Conservation (phyloP, 331 rosid species). For the Saraca asoca region DNA sequence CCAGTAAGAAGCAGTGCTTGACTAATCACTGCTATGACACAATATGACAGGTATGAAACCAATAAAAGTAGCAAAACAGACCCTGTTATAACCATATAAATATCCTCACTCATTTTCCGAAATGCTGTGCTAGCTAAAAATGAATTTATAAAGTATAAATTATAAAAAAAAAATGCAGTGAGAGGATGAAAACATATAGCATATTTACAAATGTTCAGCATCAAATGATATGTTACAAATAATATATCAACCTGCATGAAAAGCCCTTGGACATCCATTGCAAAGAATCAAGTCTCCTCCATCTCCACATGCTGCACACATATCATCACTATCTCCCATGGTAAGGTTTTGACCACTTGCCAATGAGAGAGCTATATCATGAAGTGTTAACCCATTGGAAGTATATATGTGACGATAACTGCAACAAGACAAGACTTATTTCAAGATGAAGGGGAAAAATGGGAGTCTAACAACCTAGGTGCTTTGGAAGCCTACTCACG, state of each 20-base stretch:
- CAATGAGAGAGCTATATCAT: conserved; percentile 92
- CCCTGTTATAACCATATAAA: background rate
- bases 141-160: too few relatives aligned
- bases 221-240: too few relatives aligned
- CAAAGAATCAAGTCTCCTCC: conserved; percentile 87
- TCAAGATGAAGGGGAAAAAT: conserved; percentile 31
- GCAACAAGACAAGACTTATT: conserved; percentile 39
- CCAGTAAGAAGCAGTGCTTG: too few relatives aligned
- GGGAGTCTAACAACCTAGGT: conserved; percentile 24
- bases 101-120: background rate
- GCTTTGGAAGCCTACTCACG: conserved; percentile 44
- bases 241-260: conserved; percentile 69
- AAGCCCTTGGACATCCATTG: conserved; percentile 91
- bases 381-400: conserved; percentile 92
- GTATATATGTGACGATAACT: conserved; percentile 96
- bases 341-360: conserved; percentile 92
- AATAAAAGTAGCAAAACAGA: too few relatives aligned
- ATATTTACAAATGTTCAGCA: too few relatives aligned
- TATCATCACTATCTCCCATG: conserved; percentile 93
- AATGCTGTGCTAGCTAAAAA: background rate
- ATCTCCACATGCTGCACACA: conserved; percentile 95
- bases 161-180: too few relatives aligned
- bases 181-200: too few relatives aligned
- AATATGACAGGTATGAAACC: too few relatives aligned
- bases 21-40: background rate